Conservation (phyloP, 257 asterid genomes). For the Nicotiana sylvestris region DNA sequence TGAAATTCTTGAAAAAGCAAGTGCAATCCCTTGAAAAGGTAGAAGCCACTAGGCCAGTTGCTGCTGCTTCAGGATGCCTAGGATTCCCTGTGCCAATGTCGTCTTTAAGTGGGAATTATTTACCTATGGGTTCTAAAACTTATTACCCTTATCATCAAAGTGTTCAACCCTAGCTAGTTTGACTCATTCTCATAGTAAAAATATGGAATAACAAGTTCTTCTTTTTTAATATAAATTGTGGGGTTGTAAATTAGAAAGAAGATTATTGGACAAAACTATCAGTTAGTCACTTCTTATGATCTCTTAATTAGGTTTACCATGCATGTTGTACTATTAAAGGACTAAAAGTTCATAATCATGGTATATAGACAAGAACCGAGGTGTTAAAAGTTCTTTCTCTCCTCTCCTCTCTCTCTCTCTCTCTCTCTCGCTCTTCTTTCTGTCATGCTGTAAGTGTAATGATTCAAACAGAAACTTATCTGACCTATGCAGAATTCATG, state of each 20-base stretch:
- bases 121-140: conserved; percentile 40
- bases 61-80: conserved; percentile 21
- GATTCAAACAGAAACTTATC: neutral
- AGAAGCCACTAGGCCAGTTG: conserved; percentile 39
- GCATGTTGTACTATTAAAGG: conserved; percentile 32
- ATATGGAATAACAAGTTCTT: neutral
- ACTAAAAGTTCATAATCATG: conserved; percentile 8
- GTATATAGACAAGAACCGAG: neutral
- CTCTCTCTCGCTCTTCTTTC: neutral
- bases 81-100: conserved; percentile 71
- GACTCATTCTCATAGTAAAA: neutral
- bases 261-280: neutral
- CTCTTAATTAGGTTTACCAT: conserved; percentile 34
- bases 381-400: neutral
- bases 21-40: conserved; percentile 67
- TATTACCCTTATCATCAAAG: conserved; percentile 33
- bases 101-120: conserved; percentile 38
- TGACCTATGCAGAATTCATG: too few relatives aligned
- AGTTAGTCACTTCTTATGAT: neutral
- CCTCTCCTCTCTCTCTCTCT: too few relatives aligned
- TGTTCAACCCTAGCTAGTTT: conserved; percentile 26
- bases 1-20: conserved; percentile 79
- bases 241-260: neutral
- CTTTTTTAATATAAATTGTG: neutral
- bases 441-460: neutral